Evolutionary conservation across 257 asterid genomes (phyloP), one percentile per base, ranked within the genome.

Genomic region (Penstemon newberryi): DNA sequence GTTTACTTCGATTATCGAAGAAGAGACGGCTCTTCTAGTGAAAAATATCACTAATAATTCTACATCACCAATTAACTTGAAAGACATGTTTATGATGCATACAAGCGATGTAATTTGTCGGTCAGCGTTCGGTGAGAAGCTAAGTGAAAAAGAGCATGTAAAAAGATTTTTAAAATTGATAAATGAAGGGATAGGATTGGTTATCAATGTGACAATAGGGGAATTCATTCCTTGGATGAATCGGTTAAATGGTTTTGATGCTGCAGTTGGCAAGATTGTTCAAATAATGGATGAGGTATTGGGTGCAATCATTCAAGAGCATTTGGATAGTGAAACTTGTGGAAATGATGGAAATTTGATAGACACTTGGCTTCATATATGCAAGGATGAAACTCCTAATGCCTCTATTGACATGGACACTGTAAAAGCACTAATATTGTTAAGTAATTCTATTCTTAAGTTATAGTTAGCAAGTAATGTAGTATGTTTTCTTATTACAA

Each of bases 161-260:
- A 2, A 60, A 53, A 3, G 82, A 73, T 25, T 25, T 25, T 25
- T 25, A 25, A 25, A 25, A 15, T 15, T 15, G 18, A 15, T 15
- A 0, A 15, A 15, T 15, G 0, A 15, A 25, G 4, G 8, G 7
- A 44, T 47, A 33, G 72, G 18, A 19, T 8, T 78, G 65, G 4
- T 74, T 33, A 15, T n/a, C 0, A 70, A 50, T 4, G 8, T 73
- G 44, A 42, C 60, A 0, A 0, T 75, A 3, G 83, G 75, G 0
- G 80, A 75, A 1, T 75, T 54, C 41, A 8, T 79, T 6, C 80
- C 83, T 0, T 79, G 83, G 78, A 63, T 79, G 7, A 61, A 70
- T 45, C 5, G 71, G n/a, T 5, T 74, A 18, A 70, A 25, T 1
- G 77, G 80, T 4, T 45, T 43, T 1, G n/a, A 56, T 8, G 74